Base-by-base conservation (phyloP, 495 filamentous ascomycete species). In the Tuber aestivum region DNA sequence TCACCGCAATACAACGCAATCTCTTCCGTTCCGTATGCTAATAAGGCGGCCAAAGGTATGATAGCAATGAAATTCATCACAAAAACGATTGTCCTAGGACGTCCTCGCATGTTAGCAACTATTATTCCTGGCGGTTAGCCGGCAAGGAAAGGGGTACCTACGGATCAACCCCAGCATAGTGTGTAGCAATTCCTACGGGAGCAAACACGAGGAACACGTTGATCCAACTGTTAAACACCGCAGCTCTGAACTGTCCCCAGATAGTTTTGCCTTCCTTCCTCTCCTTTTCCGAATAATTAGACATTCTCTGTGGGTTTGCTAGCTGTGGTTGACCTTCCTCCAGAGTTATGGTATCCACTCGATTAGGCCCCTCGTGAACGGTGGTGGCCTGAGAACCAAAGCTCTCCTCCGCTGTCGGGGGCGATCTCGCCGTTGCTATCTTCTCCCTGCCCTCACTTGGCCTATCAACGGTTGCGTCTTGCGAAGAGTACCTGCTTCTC, bases 21-120 rank as follows among this genome's bases (percentile, higher is more conserved):
- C 84, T 97, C 93, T 85, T 97, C 94, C 3, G 94, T 97, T 45
- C 93, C 94, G 84, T 95, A 96, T 81, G 93, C 93, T 78, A 97
- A 85, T 84, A 97, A 84, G 1, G 93, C 91, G n/a, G 94, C 94
- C 44, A 97, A 86, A 32, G 94, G 94, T 70, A 97, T 87, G 76
- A 97, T 97, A 50, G 93, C 93, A 76, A 95, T 88, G 82, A 97
- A 97, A 84, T 97, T 97, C 79, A 95, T 87, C 40, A 92, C 88
- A 81, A 97, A 97, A n/a, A 94, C 87, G 21, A 82, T 74, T 23
- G 79, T 82, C 21, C 80, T 82, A 85, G 87, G 41, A 91, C 84
- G 2, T 86, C 85, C 75, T 87, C 85, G 23, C 50, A 35, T 79
- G 56, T 65, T 82, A n/a, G 23, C 12, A n/a, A n/a, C 40, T 71